These are phyloP conservation scores for Blepharisma stoltei DNA, from an alignment of 73 alveolate species.

Conservation along the genomic window DNA sequence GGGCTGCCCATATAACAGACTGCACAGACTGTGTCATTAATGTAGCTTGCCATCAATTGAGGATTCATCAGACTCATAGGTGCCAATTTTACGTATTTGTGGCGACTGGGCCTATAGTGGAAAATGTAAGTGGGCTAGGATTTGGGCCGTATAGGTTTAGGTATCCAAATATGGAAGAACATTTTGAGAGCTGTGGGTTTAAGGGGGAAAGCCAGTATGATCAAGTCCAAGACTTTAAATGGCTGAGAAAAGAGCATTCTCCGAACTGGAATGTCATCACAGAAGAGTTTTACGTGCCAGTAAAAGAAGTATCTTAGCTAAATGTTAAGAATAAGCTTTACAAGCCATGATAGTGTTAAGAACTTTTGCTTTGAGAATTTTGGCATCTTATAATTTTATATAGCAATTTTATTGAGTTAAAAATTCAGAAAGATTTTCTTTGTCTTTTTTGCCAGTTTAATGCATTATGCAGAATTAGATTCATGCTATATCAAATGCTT, in stretches of 20 bases:
- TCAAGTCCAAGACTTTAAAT: slow-evolving; percentile 81
- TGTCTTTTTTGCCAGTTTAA: too few species aligned
- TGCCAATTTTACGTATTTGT: slow-evolving; percentile 74
- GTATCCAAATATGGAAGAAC: slow-evolving; percentile 43
- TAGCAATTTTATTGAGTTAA: too few species aligned
- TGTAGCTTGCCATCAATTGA: slow-evolving; percentile 79
- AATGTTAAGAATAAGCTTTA: too few species aligned
- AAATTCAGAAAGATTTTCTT: too few species aligned
- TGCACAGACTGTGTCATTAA: slow-evolving; percentile 65
- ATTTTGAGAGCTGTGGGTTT: slow-evolving; percentile 54
- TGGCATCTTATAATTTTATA: too few species aligned
- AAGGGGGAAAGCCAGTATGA: slow-evolving; percentile 67
- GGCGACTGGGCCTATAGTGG: slow-evolving; percentile 85
- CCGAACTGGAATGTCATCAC: slow-evolving; percentile 74
- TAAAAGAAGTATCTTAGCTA: too few species aligned
- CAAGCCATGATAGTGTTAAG: too few species aligned
- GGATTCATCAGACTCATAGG: slow-evolving; percentile 77
- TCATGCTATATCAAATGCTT: too few species aligned
- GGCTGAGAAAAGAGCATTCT: slow-evolving; percentile 83
- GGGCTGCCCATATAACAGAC: slow-evolving; percentile 77
- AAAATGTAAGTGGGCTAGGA: slow-evolving; percentile 63
- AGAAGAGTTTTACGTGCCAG: background rate
- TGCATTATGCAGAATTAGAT: too few species aligned
- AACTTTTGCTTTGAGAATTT: too few species aligned
- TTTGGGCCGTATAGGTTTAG: slow-evolving; percentile 62